phyloP scores from a whole-genome alignment of 1,284 basidiomycete species.

The Puccinia triticina region DNA sequence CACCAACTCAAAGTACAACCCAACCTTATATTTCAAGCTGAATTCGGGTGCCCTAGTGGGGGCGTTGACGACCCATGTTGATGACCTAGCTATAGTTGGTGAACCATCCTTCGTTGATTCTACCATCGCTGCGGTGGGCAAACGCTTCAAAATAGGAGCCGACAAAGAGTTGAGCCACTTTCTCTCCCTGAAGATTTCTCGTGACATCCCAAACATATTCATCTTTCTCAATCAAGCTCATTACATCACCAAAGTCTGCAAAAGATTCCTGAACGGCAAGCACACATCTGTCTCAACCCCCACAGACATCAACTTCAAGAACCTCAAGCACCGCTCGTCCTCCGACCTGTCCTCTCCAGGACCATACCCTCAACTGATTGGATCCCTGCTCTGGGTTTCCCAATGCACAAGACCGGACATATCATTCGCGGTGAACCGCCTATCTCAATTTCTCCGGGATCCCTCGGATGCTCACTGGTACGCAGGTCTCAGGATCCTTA shows the following conservation, averaged over 20 bases:
- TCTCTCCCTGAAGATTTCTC: too few relatives aligned
- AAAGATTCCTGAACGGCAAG: too few relatives aligned
- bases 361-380: background rate
- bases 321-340: background rate
- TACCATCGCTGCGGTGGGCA: too few relatives aligned
- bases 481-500: slow-evolving; percentile 1
- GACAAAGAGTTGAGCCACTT: too few relatives aligned
- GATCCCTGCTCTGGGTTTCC: background rate
- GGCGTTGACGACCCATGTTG: background rate
- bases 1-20: background rate
- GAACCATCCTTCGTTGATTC: too few relatives aligned
- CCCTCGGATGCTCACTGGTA: background rate
- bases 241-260: too few relatives aligned
- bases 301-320: too few relatives aligned
- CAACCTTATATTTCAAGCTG: background rate
- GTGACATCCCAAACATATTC: background rate
- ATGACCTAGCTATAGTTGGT: background rate
- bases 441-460: background rate
- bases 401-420: background rate
- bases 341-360: background rate
- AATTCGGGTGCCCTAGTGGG: background rate
- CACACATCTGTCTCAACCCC: too few relatives aligned
- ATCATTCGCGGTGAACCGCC: background rate
- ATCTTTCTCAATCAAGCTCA: background rate
- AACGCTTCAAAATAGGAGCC: too few relatives aligned